phyloP scores from a whole-genome alignment of 2,329 filamentous ascomycete genomes.

The Neonectria ditissima region DNA sequence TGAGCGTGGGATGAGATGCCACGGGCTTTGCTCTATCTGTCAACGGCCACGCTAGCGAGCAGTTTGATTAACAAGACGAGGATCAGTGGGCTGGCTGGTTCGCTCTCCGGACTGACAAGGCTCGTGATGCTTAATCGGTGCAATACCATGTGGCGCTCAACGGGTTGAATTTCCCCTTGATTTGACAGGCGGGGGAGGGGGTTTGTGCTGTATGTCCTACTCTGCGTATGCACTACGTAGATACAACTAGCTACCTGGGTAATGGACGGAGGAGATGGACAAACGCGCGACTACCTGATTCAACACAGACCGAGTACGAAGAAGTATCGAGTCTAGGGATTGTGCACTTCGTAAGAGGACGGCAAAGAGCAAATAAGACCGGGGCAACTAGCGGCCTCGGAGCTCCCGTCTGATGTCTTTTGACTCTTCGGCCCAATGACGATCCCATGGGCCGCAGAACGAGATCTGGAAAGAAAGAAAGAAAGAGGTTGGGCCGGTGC shows the following conservation, averaged over 20 bases:
- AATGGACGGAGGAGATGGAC: neutral
- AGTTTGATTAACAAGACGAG: slow-evolving; percentile 26
- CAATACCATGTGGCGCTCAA: slow-evolving; percentile 13
- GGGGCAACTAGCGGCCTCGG: neutral
- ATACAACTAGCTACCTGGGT: too few species aligned
- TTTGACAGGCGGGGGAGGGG: slow-evolving; percentile 2
- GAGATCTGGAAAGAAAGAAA: slow-evolving; percentile 11
- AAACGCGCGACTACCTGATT: neutral
- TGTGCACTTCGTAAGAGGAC: neutral
- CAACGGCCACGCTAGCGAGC: slow-evolving; percentile 1
- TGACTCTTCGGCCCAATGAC: slow-evolving; percentile 2
- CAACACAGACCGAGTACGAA: slow-evolving; percentile 1
- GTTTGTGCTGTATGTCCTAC: too few species aligned
- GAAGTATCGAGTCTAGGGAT: slow-evolving; percentile 7
- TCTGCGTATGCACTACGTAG: too few species aligned
- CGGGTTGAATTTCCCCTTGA: neutral
- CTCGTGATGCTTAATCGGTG: slow-evolving; percentile 9
- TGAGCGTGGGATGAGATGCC: neutral
- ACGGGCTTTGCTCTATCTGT: neutral
- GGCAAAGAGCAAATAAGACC: neutral
- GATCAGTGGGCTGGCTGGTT: slow-evolving; percentile 21
- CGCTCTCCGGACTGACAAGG: slow-evolving; percentile 9
- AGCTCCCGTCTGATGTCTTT: neutral
- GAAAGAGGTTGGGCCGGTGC: slow-evolving; percentile 23
- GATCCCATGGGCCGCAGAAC: neutral